These are phyloP conservation scores for Nakazawaea ambrosiae DNA, from an alignment of 805 yeast genomes.

Conservation along the genomic window DNA sequence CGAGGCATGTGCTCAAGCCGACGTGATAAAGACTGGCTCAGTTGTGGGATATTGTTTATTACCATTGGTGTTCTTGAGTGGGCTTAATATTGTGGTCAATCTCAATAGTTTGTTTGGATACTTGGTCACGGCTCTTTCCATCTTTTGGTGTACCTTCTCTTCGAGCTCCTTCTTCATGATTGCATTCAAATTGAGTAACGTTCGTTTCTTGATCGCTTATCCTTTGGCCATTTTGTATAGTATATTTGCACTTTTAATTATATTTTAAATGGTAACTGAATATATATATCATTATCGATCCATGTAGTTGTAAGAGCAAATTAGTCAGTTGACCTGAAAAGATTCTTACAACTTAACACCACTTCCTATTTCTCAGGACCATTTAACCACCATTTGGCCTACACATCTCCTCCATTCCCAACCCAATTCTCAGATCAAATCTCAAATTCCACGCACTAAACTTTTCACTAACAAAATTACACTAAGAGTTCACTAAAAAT, in stretches of 20 bases:
- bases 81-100: conserved; percentile 56
- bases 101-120: conserved; percentile 77
- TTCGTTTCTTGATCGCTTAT: conserved; percentile 86
- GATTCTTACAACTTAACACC: too few species aligned
- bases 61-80: conserved; percentile 77
- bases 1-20: conserved; percentile 29
- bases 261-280: too few species aligned
- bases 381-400: too few species aligned
- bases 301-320: too few species aligned
- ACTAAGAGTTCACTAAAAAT: too few species aligned
- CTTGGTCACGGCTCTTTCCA: conserved; percentile 54
- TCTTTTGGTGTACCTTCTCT: conserved; percentile 87
- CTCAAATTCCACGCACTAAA: too few species aligned
- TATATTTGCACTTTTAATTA: conserved; percentile 93
- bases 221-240: conserved; percentile 89
- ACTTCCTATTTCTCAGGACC: too few species aligned
- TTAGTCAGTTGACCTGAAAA: too few species aligned
- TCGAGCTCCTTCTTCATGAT: conserved; percentile 91
- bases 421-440: too few species aligned
- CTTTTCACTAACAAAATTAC: too few species aligned
- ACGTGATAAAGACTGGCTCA: conserved; percentile 70
- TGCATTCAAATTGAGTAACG: conserved; percentile 74
- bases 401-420: too few species aligned
- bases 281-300: too few species aligned
- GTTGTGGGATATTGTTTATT: conserved; percentile 91